Conservation (phyloP, 2,329 filamentous ascomycete genomes). For the Sordariomycetes sp. region DNA sequence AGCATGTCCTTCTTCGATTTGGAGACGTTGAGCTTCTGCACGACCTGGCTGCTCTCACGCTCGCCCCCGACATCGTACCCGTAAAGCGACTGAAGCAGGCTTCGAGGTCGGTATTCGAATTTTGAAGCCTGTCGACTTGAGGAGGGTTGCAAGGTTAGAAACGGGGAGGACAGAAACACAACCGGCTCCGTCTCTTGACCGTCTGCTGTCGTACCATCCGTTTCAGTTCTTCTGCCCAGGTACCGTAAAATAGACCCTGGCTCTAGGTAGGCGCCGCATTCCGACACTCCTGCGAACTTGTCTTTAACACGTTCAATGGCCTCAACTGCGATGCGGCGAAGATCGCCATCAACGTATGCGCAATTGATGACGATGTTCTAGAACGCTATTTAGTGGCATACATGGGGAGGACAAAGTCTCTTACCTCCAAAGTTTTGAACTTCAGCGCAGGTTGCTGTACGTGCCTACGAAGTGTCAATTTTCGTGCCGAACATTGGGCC, state of each 20-base stretch:
- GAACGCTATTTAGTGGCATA: background rate
- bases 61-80: constrained; percentile 3
- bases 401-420: background rate
- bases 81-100: constrained; percentile 3
- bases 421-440: constrained; percentile 1
- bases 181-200: constrained; percentile 1
- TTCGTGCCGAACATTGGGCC: too few relatives aligned
- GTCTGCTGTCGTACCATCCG: background rate
- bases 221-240: background rate
- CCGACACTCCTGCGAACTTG: constrained; percentile 1
- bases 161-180: constrained; percentile 3
- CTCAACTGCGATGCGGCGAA: background rate
- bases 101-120: background rate
- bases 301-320: constrained; percentile 2
- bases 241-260: constrained; percentile 2
- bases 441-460: background rate
- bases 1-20: constrained; percentile 1
- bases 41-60: constrained; percentile 2
- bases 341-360: constrained; percentile 1
- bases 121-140: background rate
- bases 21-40: background rate
- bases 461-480: background rate
- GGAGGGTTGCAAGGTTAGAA: background rate
- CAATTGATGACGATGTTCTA: constrained; percentile 4
- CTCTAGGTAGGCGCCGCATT: constrained; percentile 2